These are phyloP conservation scores for Agrocybe pediades DNA, from an alignment of 768 basidiomycete genomes.

Conservation along the genomic window DNA sequence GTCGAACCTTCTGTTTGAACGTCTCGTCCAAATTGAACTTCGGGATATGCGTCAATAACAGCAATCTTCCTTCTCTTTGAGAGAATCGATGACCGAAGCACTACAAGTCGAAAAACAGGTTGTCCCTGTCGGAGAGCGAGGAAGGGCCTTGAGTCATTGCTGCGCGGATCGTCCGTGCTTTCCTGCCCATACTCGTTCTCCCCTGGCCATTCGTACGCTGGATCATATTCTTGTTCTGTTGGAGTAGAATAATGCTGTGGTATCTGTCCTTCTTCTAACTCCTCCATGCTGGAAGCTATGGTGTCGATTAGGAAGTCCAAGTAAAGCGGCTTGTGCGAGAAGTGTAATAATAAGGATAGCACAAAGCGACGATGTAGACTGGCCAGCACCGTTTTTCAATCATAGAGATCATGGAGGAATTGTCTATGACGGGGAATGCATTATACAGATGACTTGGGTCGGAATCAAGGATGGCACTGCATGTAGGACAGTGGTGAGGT, in stretches of 20 bases:
- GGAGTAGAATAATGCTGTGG: conserved; percentile 2
- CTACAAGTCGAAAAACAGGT: conserved; percentile 52
- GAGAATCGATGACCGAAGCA: conserved; percentile 58
- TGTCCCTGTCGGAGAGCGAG: conserved; percentile 18
- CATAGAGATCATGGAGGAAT: conserved; percentile 2
- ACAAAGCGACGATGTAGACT: neutral
- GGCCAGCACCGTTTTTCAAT: conserved; percentile 1
- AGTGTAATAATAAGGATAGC: neutral
- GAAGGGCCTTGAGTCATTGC: conserved; percentile 10
- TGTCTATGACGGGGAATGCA: neutral
- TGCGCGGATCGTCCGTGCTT: conserved; percentile 1
- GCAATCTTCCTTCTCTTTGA: conserved; percentile 47
- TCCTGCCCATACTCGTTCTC: conserved; percentile 21
- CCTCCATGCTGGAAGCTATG: conserved; percentile 12
- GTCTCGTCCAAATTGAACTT: conserved; percentile 79
- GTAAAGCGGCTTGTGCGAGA: neutral
- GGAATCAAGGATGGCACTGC: neutral
- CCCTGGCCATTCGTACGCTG: conserved; percentile 64
- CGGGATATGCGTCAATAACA: conserved; percentile 50
- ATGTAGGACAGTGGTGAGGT: neutral
- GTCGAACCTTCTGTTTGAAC: conserved; percentile 47
- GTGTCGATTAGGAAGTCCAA: neutral
- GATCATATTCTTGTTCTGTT: conserved; percentile 41
- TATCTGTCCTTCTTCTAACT: conserved; percentile 21
- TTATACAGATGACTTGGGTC: neutral